Evolutionary conservation across 805 yeast genomes (phyloP).

Genomic region (Starmerella bacillaris): DNA sequence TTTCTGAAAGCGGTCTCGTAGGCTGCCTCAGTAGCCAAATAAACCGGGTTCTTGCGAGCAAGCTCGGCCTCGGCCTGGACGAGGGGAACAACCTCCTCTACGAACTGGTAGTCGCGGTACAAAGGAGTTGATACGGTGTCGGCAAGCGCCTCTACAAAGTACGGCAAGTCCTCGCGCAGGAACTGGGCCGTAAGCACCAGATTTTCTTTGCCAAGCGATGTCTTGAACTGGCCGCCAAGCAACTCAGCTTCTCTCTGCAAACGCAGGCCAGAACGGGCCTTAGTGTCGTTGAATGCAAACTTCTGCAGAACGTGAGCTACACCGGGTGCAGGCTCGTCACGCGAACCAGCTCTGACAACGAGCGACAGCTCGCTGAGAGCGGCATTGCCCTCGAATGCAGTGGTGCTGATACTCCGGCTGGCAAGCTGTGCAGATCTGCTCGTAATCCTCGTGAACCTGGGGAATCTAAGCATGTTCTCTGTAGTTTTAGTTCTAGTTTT

Average conservation of each 20-base stretch:
- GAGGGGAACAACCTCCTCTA: constrained; percentile 66
- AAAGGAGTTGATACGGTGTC: constrained; percentile 47
- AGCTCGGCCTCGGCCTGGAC: constrained; percentile 43
- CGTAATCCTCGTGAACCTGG: too few relatives aligned
- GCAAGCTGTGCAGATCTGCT: too few relatives aligned
- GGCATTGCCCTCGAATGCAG: constrained; percentile 34
- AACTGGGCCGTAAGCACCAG: constrained; percentile 65
- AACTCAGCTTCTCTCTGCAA: constrained; percentile 87
- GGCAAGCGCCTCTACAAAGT: constrained; percentile 71
- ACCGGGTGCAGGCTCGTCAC: constrained; percentile 53
- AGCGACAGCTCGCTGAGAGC: constrained; percentile 61
- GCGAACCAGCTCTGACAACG: constrained; percentile 65
- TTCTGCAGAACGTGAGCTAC: constrained; percentile 69
- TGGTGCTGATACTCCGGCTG: constrained; percentile 8
- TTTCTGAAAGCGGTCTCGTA: constrained; percentile 67
- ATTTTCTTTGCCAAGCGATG: constrained; percentile 66
- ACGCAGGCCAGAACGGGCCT: constrained; percentile 72
- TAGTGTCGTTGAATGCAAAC: constrained; percentile 63
- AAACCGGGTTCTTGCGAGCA: constrained; percentile 31
- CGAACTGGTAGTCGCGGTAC: constrained; percentile 67
- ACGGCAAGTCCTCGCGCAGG: constrained; percentile 77
- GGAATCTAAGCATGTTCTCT: too few relatives aligned
- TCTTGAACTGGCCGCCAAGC: constrained; percentile 63
- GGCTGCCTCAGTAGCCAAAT: constrained; percentile 56
- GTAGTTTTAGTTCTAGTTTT: too few relatives aligned